Percentiles rank a stretch among this genome's conserved stretches.
These are phyloP conservation scores for Cladophialophora chaetospira DNA, from an alignment of 2,329 filamentous ascomycete genomes.

Conservation along the genomic window DNA sequence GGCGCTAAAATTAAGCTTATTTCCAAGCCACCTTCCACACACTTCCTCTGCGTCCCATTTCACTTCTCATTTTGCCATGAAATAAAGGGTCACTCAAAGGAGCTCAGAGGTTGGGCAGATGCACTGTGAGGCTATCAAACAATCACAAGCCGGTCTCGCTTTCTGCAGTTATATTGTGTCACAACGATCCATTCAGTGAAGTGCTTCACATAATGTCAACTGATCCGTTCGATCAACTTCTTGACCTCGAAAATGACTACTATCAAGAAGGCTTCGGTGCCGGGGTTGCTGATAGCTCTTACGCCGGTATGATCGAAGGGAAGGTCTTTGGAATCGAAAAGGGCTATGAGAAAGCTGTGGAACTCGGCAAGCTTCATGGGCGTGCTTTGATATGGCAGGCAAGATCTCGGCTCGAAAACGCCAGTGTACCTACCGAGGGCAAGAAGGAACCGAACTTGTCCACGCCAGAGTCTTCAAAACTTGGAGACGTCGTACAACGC, in stretches of 20 bases:
- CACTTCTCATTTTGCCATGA: background rate
- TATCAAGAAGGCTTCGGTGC: conserved; percentile 80
- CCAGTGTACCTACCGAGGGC: too few relatives aligned
- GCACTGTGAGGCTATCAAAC: too few relatives aligned
- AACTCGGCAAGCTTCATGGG: conserved; percentile 76
- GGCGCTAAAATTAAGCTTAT: conserved; percentile 22
- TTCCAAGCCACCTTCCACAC: conserved; percentile 17
- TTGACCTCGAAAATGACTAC: conserved; percentile 67
- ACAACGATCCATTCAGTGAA: background rate
- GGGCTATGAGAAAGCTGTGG: conserved; percentile 88
- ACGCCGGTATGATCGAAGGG: conserved; percentile 81
- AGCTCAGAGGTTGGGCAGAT: too few relatives aligned
- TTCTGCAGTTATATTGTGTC: background rate
- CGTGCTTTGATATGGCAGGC: conserved; percentile 82
- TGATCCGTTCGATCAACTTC: conserved; percentile 59
- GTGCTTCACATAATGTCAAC: conserved; percentile 38
- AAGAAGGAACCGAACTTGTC: background rate
- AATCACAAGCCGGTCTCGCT: background rate
- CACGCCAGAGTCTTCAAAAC: background rate
- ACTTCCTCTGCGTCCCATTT: background rate
- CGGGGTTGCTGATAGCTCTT: conserved; percentile 73
- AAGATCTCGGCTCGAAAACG: conserved; percentile 43
- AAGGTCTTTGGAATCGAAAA: conserved; percentile 88
- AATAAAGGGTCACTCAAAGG: too few relatives aligned
- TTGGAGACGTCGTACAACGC: conserved; percentile 9